Base-by-base conservation (phyloP, 2,329 filamentous ascomycete species). In the Cylindrodendrum hubeiense region DNA sequence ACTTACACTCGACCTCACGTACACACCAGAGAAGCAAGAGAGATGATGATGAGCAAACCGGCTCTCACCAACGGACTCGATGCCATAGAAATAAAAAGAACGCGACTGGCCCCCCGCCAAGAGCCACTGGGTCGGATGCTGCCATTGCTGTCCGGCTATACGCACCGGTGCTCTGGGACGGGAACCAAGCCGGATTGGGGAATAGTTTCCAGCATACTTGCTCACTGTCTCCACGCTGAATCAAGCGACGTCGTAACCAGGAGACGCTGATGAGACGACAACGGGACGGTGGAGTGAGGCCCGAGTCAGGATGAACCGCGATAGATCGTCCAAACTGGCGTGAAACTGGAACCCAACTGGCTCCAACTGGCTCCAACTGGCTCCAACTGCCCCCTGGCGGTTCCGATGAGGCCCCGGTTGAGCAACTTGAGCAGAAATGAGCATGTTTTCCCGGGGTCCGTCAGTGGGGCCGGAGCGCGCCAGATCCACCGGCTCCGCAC, bases 351-450 rank as follows among this genome's bases (percentile, higher is more conserved):
- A 52, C 43, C 33, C 21, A 28, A 51, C 19, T 24, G 24, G 47
- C 47, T 28, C n/a, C 24, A 33, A 34, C 43, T 19, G 28, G 24
- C 37, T 52, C 46, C 24, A 28, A 51, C 49, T 59, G 55, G 6
- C 44, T 34, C 49, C 55, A 52, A 59, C 24, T 30, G 17, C 26
- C 33, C 50, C 21, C 21, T 13, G 10, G 10, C 15, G 43, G 52
- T 46, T 39, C 26, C 41, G 19, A 61, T 43, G 19, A n/a, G 12
- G 9, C 12, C 22, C 43, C 30, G 8, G 28, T n/a, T n/a, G n/a
- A n/a, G n/a, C n/a, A n/a, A n/a, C n/a, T n/a, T 78, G 78, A 79
- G 78, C 78, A 79, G 60, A 58, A 77, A 78, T 79, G 78, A 79
- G 78, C 78, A 79, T 67, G 74, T 79, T 79, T 79, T 76, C 65